Evolutionary conservation across 176 grass and related monocot species (phyloP).

Genomic region (Cenchrus purpureus): DNA sequence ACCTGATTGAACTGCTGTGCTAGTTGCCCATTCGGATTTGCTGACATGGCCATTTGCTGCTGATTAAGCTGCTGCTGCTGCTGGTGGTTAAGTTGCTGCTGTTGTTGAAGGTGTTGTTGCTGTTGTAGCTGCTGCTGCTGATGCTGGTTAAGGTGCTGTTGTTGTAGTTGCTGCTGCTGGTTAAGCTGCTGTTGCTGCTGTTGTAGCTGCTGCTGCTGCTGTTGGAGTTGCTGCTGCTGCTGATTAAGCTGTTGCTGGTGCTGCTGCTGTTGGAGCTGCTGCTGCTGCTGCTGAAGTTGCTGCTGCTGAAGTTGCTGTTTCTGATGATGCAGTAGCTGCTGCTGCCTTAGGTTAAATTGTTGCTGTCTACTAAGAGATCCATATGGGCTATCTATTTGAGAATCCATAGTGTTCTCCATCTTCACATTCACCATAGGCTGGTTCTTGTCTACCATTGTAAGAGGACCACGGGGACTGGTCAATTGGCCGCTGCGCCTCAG

Average conservation of each 20-base stretch:
- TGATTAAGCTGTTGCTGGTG: slow-evolving; percentile 49
- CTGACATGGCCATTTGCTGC: slow-evolving; percentile 48
- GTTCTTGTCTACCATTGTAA: slow-evolving; percentile 70
- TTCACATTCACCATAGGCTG: slow-evolving; percentile 80
- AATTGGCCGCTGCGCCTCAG: slow-evolving; percentile 68
- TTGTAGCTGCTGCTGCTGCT: slow-evolving; percentile 47
- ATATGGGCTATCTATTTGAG: slow-evolving; percentile 58
- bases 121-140: slow-evolving; percentile 39
- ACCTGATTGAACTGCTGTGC: slow-evolving; percentile 78
- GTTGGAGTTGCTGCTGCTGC: slow-evolving; percentile 35
- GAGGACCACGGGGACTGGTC: slow-evolving; percentile 62
- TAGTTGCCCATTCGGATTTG: slow-evolving; percentile 52
- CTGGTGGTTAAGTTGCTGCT: slow-evolving; percentile 26
- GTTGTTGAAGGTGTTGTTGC: slow-evolving; percentile 41
- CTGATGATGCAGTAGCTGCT: slow-evolving; percentile 33
- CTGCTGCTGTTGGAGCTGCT: slow-evolving; percentile 51
- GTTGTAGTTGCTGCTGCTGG: slow-evolving; percentile 41
- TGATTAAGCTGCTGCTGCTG: slow-evolving; percentile 45
- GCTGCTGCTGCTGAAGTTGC: slow-evolving; percentile 42
- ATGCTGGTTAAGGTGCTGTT: slow-evolving; percentile 27
- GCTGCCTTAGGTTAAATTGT: slow-evolving; percentile 58
- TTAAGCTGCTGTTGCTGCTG: slow-evolving; percentile 10
- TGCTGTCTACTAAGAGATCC: slow-evolving; percentile 56
- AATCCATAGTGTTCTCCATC: slow-evolving; percentile 81
- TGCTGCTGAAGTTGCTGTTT: slow-evolving; percentile 56